phyloP scores from a whole-genome alignment of 441 rosid species.

The Syzygium syzygioides region DNA sequence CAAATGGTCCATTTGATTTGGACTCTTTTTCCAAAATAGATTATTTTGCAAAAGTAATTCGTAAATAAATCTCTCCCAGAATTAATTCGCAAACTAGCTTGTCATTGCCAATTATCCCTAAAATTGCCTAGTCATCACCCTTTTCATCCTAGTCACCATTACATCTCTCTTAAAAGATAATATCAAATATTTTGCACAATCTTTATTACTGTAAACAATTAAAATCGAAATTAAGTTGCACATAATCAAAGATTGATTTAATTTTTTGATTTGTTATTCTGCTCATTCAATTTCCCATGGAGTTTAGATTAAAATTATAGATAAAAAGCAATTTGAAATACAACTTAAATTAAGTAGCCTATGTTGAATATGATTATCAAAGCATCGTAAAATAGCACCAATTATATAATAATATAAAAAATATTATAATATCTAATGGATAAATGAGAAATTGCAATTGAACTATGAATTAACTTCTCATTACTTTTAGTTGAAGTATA shows the following conservation, averaged over 20 bases:
- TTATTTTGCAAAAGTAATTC: background rate
- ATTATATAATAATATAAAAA: background rate
- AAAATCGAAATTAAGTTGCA: background rate
- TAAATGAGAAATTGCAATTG: background rate
- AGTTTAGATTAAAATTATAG: background rate
- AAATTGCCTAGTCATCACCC: background rate
- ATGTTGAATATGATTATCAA: background rate
- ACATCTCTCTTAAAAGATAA: background rate
- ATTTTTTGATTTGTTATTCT: background rate
- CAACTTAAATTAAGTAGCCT: background rate
- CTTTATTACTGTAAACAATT: background rate
- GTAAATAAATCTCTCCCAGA: background rate
- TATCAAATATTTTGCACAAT: background rate
- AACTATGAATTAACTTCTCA: background rate
- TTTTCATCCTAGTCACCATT: background rate
- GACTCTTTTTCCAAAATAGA: background rate
- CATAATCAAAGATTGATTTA: background rate
- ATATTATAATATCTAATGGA: background rate
- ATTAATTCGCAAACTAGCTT: background rate
- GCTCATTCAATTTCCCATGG: background rate
- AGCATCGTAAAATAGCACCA: background rate
- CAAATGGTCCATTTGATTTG: background rate
- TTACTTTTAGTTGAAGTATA: background rate
- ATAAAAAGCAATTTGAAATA: background rate
- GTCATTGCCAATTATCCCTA: background rate